A percentile compares a stretch with the other conserved stretches of the same genome.
phyloP scores from a whole-genome alignment of 306 rosid genomes.

The Amphicarpaea edgeworthii region DNA sequence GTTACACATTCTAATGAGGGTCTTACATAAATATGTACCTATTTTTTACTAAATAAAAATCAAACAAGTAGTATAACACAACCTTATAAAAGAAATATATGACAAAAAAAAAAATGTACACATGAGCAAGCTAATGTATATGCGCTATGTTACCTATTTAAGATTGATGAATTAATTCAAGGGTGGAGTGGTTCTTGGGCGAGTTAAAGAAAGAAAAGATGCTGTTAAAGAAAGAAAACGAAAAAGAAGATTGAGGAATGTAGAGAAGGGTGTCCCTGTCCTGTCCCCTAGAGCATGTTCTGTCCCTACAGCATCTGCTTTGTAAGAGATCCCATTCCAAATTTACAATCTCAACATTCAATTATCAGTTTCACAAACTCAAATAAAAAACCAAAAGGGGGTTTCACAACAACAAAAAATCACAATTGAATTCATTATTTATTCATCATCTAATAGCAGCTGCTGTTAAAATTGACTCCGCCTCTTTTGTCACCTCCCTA shows the following conservation, averaged over 20 bases:
- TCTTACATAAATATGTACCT: too few species aligned
- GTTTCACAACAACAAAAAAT: too few species aligned
- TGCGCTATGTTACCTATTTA: not conserved
- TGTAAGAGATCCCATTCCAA: constrained; percentile 52
- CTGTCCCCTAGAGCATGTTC: too few species aligned
- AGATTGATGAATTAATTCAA: constrained; percentile 3
- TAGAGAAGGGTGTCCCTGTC: constrained; percentile 43
- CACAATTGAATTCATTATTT: too few species aligned
- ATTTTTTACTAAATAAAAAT: too few species aligned
- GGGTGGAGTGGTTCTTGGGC: constrained; percentile 8
- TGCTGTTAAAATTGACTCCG: too few species aligned
- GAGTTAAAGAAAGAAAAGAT: constrained; percentile 9
- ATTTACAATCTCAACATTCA: not conserved
- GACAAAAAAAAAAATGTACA: too few species aligned
- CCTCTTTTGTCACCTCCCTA: too few species aligned
- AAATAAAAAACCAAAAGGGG: constrained; percentile 2
- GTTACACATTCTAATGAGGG: not conserved
- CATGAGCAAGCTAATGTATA: not conserved
- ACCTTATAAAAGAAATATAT: too few species aligned
- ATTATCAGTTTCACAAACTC: not conserved
- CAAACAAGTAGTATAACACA: too few species aligned
- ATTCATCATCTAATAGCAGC: too few species aligned
- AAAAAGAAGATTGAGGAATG: constrained; percentile 44
- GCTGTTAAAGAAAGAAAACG: constrained; percentile 41
- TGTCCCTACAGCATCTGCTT: constrained; percentile 49